Evolutionary conservation across 768 basidiomycete species (phyloP).

Genomic region (Serendipita sp.): DNA sequence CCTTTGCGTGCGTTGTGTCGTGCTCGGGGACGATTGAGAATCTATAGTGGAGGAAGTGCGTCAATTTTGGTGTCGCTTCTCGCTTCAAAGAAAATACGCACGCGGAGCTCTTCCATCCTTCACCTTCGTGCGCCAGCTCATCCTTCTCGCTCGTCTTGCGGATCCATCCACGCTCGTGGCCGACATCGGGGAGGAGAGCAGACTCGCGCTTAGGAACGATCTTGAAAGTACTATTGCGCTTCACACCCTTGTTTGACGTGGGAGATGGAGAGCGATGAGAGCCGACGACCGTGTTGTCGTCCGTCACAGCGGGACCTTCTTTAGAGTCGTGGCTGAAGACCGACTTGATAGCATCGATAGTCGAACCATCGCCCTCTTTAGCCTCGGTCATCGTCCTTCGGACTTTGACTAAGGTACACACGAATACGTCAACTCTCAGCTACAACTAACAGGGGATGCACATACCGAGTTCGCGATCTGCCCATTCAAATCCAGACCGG

Average conservation of each 20-base stretch:
- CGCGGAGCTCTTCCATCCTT: slow-evolving; percentile 41
- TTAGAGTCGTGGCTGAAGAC: slow-evolving; percentile 26
- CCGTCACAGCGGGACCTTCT: slow-evolving; percentile 9
- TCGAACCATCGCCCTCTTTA: slow-evolving; percentile 26
- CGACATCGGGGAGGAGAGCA: slow-evolving; percentile 41
- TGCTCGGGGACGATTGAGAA: slow-evolving; percentile 11
- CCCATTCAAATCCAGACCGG: slow-evolving; percentile 65
- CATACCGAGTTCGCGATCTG: slow-evolving; percentile 60
- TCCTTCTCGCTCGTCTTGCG: slow-evolving; percentile 35
- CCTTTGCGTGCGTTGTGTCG: background rate
- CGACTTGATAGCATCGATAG: slow-evolving; percentile 41
- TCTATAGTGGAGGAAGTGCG: slow-evolving; percentile 1
- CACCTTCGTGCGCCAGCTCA: slow-evolving; percentile 27
- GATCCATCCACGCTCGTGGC: slow-evolving; percentile 59
- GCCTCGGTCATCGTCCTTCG: slow-evolving; percentile 62
- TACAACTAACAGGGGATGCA: background rate
- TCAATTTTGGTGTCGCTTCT: background rate
- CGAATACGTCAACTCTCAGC: too few relatives aligned
- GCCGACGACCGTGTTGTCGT: slow-evolving; percentile 13
- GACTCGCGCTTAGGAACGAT: slow-evolving; percentile 60
- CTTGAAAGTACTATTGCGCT: slow-evolving; percentile 44
- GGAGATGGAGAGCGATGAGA: slow-evolving; percentile 13
- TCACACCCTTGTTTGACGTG: slow-evolving; percentile 23
- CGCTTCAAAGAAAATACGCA: slow-evolving; percentile 10
- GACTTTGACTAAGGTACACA: slow-evolving; percentile 37